A percentile compares a stretch with the other conserved stretches of the same genome.
phyloP scores from a whole-genome alignment of 1,284 basidiomycete genomes.

The Ceratobasidium theobromae region DNA sequence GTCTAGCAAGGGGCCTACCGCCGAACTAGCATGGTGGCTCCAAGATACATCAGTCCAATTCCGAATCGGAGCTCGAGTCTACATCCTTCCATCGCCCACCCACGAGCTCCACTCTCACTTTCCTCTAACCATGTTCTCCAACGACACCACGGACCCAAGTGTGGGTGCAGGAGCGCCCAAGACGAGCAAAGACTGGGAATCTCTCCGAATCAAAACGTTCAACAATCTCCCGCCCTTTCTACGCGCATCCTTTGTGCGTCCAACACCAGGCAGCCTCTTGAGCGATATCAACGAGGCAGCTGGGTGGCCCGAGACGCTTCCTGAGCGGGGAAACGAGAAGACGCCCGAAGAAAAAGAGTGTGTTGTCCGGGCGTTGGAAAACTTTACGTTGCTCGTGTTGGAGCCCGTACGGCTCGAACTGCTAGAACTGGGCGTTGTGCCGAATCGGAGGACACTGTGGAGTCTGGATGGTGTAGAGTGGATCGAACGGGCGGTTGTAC shows the following conservation, averaged over 20 bases:
- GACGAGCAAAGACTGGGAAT: slow-evolving; percentile 31
- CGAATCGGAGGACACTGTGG: slow-evolving; percentile 31
- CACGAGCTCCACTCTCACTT: slow-evolving; percentile 32
- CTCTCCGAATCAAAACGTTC: slow-evolving; percentile 33
- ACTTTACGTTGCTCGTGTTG: slow-evolving; percentile 35
- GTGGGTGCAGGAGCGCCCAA: slow-evolving; percentile 1
- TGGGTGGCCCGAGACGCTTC: slow-evolving; percentile 35
- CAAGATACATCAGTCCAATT: slow-evolving; percentile 32
- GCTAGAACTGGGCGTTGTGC: slow-evolving; percentile 32
- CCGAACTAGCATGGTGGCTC: slow-evolving; percentile 37
- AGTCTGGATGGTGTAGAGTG: slow-evolving; percentile 17
- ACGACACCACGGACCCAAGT: neutral
- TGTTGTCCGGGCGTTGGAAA: slow-evolving; percentile 28
- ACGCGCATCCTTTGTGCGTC: slow-evolving; percentile 34
- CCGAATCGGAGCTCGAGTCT: slow-evolving; percentile 32
- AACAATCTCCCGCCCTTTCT: slow-evolving; percentile 32
- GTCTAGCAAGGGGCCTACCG: slow-evolving; percentile 24
- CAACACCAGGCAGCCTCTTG: slow-evolving; percentile 32
- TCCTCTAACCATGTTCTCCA: slow-evolving; percentile 1
- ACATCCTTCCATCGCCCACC: slow-evolving; percentile 34
- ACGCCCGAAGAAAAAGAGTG: slow-evolving; percentile 31
- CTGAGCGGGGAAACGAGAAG: slow-evolving; percentile 26
- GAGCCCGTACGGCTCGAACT: slow-evolving; percentile 35
- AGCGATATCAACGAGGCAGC: slow-evolving; percentile 30
- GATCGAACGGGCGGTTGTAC: slow-evolving; percentile 26